Evolutionary conservation across 148 eudicot genomes (phyloP), one percentile per base, ranked within the genome.

Genomic region (Rhododendron molle): DNA sequence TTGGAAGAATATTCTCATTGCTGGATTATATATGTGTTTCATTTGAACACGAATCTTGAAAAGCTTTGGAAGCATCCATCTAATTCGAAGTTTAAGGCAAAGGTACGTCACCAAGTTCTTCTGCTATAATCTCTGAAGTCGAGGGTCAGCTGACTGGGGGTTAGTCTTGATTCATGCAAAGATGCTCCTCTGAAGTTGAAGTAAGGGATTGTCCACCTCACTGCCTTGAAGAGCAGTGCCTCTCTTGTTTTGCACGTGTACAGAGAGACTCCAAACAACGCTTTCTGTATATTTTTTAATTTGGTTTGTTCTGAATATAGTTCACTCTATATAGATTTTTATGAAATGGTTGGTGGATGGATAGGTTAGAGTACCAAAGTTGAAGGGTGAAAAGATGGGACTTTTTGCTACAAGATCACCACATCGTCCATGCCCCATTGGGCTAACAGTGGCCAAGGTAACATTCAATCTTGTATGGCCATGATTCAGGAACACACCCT

Each of bases 391-490:
- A 85, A 97, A 88, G 86, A 91, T 89, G 91, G 99, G 99, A 67
- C 89, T 97, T 28, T 95, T 92, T 93, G 98, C 98, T 49, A 97
- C 99, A 85, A 93, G 99, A 92, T 90, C 98, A 87, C 99, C 99
- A 12, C 99, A 97, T 90, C 98, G 99, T 81, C 98, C 95, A n/a
- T 90, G 94, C 87, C 99, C 98, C 69, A 95, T 97, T 88, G 99
- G 99, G 67, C 93, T 97, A 20, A 95, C 99, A 32, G 98, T 95
- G 58, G 98, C 98, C 83, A 97, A 95, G 96, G 99, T 91, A 86
- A 82, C 38, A 11, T 52, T 26, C 43, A 52, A 40, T 4, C 62
- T 36, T 73, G 26, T 36, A 49, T 9, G 36, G 67, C 43, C 52
- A 20, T 50, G 15, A 16, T 49, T 52, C 52, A 18, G 36, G 15